These are phyloP conservation scores for Trichoderma lentiforme DNA, from an alignment of 2,329 filamentous ascomycete species.

Conservation along the genomic window DNA sequence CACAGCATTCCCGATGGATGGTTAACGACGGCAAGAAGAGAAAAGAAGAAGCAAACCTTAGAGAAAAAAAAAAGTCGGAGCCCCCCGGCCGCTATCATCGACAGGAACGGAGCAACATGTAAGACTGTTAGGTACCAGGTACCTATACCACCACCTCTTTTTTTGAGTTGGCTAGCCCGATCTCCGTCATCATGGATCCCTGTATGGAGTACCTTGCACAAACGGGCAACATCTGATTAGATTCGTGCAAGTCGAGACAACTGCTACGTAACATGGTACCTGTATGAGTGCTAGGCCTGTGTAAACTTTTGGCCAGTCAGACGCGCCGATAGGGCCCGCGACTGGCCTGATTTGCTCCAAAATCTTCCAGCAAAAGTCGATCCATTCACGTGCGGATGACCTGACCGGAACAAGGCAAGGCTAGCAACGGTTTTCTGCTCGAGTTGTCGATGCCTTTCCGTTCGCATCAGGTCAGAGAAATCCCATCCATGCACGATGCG, in stretches of 20 bases:
- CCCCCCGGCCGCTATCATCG: background rate
- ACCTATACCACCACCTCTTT: background rate
- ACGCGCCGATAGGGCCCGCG: background rate
- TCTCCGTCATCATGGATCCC: slow-evolving; percentile 11
- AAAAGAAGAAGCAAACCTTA: background rate
- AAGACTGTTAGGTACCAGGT: background rate
- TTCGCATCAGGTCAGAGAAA: slow-evolving; percentile 10
- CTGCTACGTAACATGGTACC: background rate
- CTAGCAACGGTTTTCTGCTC: background rate
- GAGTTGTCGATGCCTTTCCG: background rate
- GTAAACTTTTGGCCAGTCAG: background rate
- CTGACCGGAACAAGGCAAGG: background rate
- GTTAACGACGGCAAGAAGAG: background rate
- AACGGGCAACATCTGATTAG: slow-evolving; percentile 9
- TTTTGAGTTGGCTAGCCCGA: slow-evolving; percentile 13
- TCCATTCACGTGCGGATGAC: slow-evolving; percentile 9
- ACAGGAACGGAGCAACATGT: background rate
- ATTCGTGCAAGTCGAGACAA: background rate
- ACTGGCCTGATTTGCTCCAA: slow-evolving; percentile 5
- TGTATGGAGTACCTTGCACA: slow-evolving; percentile 5
- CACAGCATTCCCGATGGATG: background rate
- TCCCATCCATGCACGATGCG: background rate
- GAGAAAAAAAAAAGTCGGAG: background rate
- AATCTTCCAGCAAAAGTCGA: background rate
- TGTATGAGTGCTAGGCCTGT: background rate